Evolutionary conservation across 352 stramenopile species (phyloP).

Genomic region (Phytophthora tentaculata): DNA sequence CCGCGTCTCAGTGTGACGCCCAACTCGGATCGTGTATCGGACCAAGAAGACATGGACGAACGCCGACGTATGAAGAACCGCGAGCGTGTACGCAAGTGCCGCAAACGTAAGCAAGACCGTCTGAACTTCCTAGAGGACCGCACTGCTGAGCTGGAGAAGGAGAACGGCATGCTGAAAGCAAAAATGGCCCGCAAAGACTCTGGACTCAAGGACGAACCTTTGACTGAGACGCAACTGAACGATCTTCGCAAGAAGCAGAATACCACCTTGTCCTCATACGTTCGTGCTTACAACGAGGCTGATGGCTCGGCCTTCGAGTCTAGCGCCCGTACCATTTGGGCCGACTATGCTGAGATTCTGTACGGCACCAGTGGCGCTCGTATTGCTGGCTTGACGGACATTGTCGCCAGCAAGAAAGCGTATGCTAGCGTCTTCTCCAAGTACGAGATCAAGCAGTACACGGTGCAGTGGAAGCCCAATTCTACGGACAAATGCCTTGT

Average conservation of each 20-base stretch:
- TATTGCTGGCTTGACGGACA: slow-evolving; percentile 59
- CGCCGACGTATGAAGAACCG: slow-evolving; percentile 90
- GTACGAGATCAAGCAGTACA: slow-evolving; percentile 88
- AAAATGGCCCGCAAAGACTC: slow-evolving; percentile 73
- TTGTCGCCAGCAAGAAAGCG: slow-evolving; percentile 70
- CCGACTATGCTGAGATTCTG: slow-evolving; percentile 70
- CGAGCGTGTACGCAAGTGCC: slow-evolving; percentile 88
- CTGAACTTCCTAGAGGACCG: slow-evolving; percentile 89
- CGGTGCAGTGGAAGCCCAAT: slow-evolving; percentile 76
- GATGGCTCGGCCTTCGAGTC: slow-evolving; percentile 60
- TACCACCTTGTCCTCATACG: slow-evolving; percentile 73
- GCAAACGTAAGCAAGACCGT: slow-evolving; percentile 89
- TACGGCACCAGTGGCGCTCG: slow-evolving; percentile 57
- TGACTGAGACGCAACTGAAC: slow-evolving; percentile 69
- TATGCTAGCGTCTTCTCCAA: slow-evolving; percentile 67
- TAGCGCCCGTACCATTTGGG: slow-evolving; percentile 62
- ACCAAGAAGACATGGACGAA: slow-evolving; percentile 86
- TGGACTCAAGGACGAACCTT: slow-evolving; percentile 45
- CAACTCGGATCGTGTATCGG: slow-evolving; percentile 69
- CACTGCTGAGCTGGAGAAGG: slow-evolving; percentile 84
- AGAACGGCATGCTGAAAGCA: slow-evolving; percentile 75
- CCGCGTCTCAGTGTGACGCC: slow-evolving; percentile 60
- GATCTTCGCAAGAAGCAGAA: slow-evolving; percentile 86
- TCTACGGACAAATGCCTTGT: slow-evolving; percentile 78
- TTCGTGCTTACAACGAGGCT: slow-evolving; percentile 75